Base-by-base conservation (phyloP, 495 filamentous ascomycete genomes). In the Aspergillus conjunctus region DNA sequence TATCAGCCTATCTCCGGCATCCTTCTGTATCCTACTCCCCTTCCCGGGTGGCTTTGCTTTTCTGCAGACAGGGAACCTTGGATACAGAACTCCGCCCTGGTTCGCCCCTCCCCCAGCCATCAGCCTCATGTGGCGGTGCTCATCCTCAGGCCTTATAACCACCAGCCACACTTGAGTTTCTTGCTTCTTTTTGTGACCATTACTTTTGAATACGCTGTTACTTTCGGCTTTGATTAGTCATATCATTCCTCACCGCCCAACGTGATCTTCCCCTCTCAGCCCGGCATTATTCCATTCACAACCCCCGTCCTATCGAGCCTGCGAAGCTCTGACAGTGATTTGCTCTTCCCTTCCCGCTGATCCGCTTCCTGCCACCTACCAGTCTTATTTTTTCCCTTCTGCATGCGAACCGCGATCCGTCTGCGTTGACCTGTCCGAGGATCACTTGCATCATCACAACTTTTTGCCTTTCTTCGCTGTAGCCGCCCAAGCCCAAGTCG, bases 341-440 rank as follows among this genome's bases (percentile, higher is more conserved):
- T 67, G 64, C 66, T 68, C 65, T 59, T 59, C 43, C 44, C 60
- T 68, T 66, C 65, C 66, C 60, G 66, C 59, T 63, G 65, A 65
- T 65, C 67, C 64, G 67, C 64, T 62, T 62, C 46, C 66, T 64
- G 60, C 63, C 63, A 58, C 60, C 66, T 57, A 41, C 56, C 66
- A 66, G 63, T 59, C 61, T 53, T 59, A 58, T 62, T 49, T 51
- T 52, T 41, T 41, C 37, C 37, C 37, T 46, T 54, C 64, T 65
- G 64, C 64, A 68, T 65, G 66, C 62, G 66, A 61, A 49, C 54
- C 62, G 56, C 63, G 62, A 57, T 54, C 59, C 62, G 62, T 63
- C 66, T 62, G 57, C 61, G 58, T 63, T 60, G 56, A 59, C 51
- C 55, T 56, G 55, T 59, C 61, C 63, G 63, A 61, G 61, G 54